Percentiles rank a stretch among this genome's conserved stretches.
Evolutionary conservation across 164 flowering plant genomes (phyloP).

Genomic region (Vitis rotundifolia): DNA sequence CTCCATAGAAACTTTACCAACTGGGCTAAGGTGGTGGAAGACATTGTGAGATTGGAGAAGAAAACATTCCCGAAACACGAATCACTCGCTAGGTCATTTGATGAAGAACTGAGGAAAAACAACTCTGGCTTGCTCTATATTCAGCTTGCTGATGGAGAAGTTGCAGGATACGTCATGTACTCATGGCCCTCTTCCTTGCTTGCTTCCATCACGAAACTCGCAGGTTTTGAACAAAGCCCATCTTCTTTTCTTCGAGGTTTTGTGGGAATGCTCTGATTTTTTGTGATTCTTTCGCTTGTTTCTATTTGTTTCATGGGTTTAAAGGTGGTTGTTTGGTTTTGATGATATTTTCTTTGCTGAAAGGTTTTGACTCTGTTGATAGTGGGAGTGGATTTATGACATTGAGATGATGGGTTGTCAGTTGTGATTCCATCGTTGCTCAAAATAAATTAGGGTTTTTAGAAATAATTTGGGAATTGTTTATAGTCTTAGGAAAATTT

Average conservation of each 20-base stretch:
- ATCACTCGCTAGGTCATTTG: slow-evolving; percentile 67
- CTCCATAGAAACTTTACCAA: slow-evolving; percentile 40
- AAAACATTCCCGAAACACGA: slow-evolving; percentile 91
- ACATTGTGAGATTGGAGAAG: slow-evolving; percentile 68
- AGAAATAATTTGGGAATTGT: too few relatives aligned
- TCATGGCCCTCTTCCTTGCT: slow-evolving; percentile 75
- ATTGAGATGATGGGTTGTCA: too few relatives aligned
- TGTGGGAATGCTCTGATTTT: too few relatives aligned
- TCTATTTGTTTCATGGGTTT: too few relatives aligned
- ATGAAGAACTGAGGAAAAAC: slow-evolving; percentile 73
- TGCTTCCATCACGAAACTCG: slow-evolving; percentile 81
- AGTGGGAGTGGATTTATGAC: too few relatives aligned
- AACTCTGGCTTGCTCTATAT: slow-evolving; percentile 71
- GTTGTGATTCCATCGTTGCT: too few relatives aligned
- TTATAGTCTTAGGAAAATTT: too few relatives aligned
- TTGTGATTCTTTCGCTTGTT: too few relatives aligned
- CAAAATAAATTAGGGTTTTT: too few relatives aligned
- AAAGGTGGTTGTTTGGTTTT: too few relatives aligned
- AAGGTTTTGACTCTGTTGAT: too few relatives aligned
- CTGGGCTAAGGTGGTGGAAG: slow-evolving; percentile 43
- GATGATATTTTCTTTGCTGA: too few relatives aligned
- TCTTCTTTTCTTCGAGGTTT: not conserved
- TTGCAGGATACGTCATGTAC: slow-evolving; percentile 81
- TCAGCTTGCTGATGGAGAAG: slow-evolving; percentile 40
- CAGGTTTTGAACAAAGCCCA: slow-evolving; percentile 44